Evolutionary conservation across 768 basidiomycete species (phyloP).

Genomic region (Boletales sp.): DNA sequence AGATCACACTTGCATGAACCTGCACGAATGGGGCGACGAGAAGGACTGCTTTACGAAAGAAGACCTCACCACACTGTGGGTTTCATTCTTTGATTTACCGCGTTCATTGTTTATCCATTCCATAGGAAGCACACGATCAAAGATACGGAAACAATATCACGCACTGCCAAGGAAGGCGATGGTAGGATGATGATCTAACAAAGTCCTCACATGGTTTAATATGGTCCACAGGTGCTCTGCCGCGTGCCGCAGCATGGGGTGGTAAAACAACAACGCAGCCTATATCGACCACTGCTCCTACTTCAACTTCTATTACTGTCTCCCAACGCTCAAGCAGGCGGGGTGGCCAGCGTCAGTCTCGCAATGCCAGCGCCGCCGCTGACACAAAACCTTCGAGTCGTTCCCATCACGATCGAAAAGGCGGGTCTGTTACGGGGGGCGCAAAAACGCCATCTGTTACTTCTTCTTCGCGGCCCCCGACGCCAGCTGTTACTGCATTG

Average conservation of each 20-base stretch:
- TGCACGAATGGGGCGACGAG: conserved; percentile 99
- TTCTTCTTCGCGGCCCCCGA: conserved; percentile 56
- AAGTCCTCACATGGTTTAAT: conserved; percentile 5
- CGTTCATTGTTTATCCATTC: conserved; percentile 1
- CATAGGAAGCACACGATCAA: conserved; percentile 89
- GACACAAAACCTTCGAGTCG: conserved; percentile 38
- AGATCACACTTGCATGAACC: conserved; percentile 87
- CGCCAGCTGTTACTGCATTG: conserved; percentile 39
- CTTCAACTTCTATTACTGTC: conserved; percentile 13
- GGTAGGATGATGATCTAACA: conserved; percentile 33
- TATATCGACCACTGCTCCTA: conserved; percentile 12
- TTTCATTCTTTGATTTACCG: conserved; percentile 15
- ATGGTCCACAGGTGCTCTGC: conserved; percentile 43
- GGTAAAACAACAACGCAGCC: conserved; percentile 35
- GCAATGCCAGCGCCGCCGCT: conserved; percentile 32
- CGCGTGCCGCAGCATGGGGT: conserved; percentile 66
- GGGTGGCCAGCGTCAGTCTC: conserved; percentile 45
- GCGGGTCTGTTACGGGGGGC: conserved; percentile 27
- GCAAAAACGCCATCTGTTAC: conserved; percentile 45
- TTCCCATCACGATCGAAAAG: conserved; percentile 43
- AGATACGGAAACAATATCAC: conserved; percentile 70
- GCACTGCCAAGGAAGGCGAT: conserved; percentile 57
- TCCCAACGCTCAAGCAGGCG: conserved; percentile 43
- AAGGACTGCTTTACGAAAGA: conserved; percentile 97
- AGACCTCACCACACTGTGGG: conserved; percentile 87